phyloP scores from a whole-genome alignment of 2,329 filamentous ascomycete genomes.

The Cladosporium sp. region DNA sequence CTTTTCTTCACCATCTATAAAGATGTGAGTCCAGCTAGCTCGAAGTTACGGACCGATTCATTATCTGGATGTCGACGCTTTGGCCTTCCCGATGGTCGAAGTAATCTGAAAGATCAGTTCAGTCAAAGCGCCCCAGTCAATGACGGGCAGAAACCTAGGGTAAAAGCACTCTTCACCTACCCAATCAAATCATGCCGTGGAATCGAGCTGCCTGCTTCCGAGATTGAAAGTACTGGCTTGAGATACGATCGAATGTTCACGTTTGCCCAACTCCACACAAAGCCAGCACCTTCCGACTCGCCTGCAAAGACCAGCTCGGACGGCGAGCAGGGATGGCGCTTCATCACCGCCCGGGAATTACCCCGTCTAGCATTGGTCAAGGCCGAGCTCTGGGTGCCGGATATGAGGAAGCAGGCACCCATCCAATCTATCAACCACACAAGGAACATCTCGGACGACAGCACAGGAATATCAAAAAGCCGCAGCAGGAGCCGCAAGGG shows the following conservation, averaged over 20 bases:
- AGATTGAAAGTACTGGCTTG: constrained; percentile 62
- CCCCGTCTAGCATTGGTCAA: constrained; percentile 65
- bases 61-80: constrained; percentile 22
- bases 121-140: neutral
- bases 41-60: constrained; percentile 12
- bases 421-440: neutral
- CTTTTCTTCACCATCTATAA: constrained; percentile 10
- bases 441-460: constrained; percentile 2
- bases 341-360: constrained; percentile 64
- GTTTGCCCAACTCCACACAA: constrained; percentile 59
- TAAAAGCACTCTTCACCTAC: constrained; percentile 71
- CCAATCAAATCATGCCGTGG: constrained; percentile 77
- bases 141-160: constrained; percentile 34
- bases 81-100: constrained; percentile 17
- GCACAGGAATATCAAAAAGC: neutral
- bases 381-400: constrained; percentile 63
- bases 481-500: constrained; percentile 8
- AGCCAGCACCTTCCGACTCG: constrained; percentile 32
- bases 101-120: constrained; percentile 23
- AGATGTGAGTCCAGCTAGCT: constrained; percentile 4
- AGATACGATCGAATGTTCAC: constrained; percentile 77
- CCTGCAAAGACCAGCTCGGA: constrained; percentile 33
- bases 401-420: constrained; percentile 29
- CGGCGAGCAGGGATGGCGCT: constrained; percentile 55
- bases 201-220: constrained; percentile 62